A percentile compares a stretch with the other conserved stretches of the same genome.
Evolutionary conservation across 495 filamentous ascomycete genomes (phyloP).

Genomic region (Penicillium fimorum): DNA sequence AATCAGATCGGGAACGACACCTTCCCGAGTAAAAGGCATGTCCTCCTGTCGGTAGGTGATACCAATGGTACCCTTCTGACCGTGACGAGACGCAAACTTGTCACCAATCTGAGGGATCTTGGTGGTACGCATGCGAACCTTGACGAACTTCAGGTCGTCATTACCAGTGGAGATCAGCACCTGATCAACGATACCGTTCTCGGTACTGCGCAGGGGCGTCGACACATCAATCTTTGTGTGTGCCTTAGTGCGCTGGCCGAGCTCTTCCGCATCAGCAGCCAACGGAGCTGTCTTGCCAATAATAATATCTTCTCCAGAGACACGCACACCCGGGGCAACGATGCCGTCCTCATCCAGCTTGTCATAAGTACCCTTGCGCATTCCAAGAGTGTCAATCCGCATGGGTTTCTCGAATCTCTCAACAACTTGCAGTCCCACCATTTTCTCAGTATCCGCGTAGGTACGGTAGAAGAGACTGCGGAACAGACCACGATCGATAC

Average conservation of each 20-base stretch:
- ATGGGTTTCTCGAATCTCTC: constrained; percentile 95
- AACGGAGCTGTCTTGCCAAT: constrained; percentile 98
- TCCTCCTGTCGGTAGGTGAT: constrained; percentile 97
- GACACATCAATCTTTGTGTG: constrained; percentile 95
- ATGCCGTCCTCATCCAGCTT: constrained; percentile 96
- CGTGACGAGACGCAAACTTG: constrained; percentile 98
- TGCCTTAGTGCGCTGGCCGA: constrained; percentile 82
- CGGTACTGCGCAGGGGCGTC: constrained; percentile 89
- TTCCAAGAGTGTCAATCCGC: constrained; percentile 77
- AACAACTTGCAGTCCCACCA: constrained; percentile 81
- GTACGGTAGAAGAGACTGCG: constrained; percentile 96
- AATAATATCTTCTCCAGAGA: constrained; percentile 97
- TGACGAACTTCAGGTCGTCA: constrained; percentile 85
- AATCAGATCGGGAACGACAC: constrained; percentile 90
- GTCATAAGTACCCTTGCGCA: constrained; percentile 96
- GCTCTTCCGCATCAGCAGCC: constrained; percentile 85
- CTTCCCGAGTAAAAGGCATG: constrained; percentile 95
- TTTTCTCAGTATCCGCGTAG: constrained; percentile 94
- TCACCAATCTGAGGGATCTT: constrained; percentile 98
- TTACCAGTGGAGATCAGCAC: constrained; percentile 87
- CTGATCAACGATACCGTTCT: constrained; percentile 93
- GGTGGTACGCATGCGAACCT: constrained; percentile 94
- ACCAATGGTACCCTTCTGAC: constrained; percentile 98
- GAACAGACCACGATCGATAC: constrained; percentile 95
- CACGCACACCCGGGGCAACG: constrained; percentile 85